Conservation (phyloP, 805 yeast species). For the Ogataea pilisensis region DNA sequence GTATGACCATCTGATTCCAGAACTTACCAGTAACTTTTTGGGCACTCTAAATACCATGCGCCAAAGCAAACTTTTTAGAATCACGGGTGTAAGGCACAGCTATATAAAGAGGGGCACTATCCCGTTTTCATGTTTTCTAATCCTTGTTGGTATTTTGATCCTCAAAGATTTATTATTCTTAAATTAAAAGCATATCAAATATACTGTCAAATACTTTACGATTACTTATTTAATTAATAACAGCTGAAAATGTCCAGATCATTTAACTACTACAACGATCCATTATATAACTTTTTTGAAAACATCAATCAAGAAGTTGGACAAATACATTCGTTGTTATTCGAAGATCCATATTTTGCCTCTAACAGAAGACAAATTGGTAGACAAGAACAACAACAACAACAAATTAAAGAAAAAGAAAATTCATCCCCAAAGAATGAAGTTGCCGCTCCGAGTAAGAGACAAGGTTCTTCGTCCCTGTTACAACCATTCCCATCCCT, state of each 20-base stretch:
- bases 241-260: neutral
- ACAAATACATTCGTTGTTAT: slow-evolving; percentile 31
- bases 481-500: slow-evolving; percentile 25
- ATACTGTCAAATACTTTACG: too few relatives aligned
- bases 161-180: too few relatives aligned
- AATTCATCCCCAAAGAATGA: slow-evolving; percentile 3
- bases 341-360: slow-evolving; percentile 27
- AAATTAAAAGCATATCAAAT: too few relatives aligned
- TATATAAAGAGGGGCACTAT: too few relatives aligned
- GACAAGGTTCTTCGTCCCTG: slow-evolving; percentile 19
- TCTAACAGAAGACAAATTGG: slow-evolving; percentile 8
- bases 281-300: slow-evolving; percentile 43
- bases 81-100: too few relatives aligned
- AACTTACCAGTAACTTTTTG: too few relatives aligned
- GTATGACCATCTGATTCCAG: too few relatives aligned
- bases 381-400: slow-evolving; percentile 1
- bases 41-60: too few relatives aligned
- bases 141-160: too few relatives aligned
- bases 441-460: slow-evolving; percentile 3
- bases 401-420: slow-evolving; percentile 5
- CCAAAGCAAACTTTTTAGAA: too few relatives aligned
- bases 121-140: too few relatives aligned
- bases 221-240: too few relatives aligned
- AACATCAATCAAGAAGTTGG: slow-evolving; percentile 39
- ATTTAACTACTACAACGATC: slow-evolving; percentile 26